Percentiles rank a stretch among this genome's conserved stretches.
phyloP scores from a whole-genome alignment of 2,329 filamentous ascomycete species.

The Eutypa lata region DNA sequence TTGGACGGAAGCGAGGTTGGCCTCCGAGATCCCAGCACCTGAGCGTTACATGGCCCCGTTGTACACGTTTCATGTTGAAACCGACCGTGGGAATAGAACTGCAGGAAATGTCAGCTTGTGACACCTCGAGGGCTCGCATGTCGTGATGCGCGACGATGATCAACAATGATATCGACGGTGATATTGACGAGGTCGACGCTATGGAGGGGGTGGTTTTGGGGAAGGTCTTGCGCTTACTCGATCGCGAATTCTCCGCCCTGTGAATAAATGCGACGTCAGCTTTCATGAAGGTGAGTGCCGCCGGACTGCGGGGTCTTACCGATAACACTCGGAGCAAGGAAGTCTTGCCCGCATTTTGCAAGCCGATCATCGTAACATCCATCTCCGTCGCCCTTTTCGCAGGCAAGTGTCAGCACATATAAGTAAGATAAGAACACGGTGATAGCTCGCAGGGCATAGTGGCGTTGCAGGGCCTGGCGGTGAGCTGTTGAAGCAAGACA shows the following conservation, averaged over 20 bases:
- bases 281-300: slow-evolving; percentile 14
- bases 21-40: slow-evolving; percentile 99
- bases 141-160: slow-evolving; percentile 17
- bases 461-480: slow-evolving; percentile 18
- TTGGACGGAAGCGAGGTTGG: slow-evolving; percentile 92
- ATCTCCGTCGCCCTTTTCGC: slow-evolving; percentile 87
- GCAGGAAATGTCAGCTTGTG: slow-evolving; percentile 37
- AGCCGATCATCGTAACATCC: slow-evolving; percentile 98
- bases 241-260: slow-evolving; percentile 98
- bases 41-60: slow-evolving; percentile 95
- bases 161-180: slow-evolving; percentile 9
- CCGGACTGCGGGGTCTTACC: slow-evolving; percentile 56
- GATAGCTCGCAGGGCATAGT: slow-evolving; percentile 12
- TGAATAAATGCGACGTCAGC: slow-evolving; percentile 11
- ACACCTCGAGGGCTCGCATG: slow-evolving; percentile 12
- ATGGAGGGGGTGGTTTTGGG: slow-evolving; percentile 5
- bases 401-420: slow-evolving; percentile 16
- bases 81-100: slow-evolving; percentile 98
- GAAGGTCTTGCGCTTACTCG: slow-evolving; percentile 67
- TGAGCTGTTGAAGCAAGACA: slow-evolving; percentile 18
- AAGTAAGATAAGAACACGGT: slow-evolving; percentile 6
- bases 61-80: slow-evolving; percentile 98
- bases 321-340: slow-evolving; percentile 89
- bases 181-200: no score
- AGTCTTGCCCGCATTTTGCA: slow-evolving; percentile 98